Evolutionary conservation across 176 grass and related monocot species (phyloP), one percentile per base, ranked within the genome.

Genomic region (Neostapfia colusana): DNA sequence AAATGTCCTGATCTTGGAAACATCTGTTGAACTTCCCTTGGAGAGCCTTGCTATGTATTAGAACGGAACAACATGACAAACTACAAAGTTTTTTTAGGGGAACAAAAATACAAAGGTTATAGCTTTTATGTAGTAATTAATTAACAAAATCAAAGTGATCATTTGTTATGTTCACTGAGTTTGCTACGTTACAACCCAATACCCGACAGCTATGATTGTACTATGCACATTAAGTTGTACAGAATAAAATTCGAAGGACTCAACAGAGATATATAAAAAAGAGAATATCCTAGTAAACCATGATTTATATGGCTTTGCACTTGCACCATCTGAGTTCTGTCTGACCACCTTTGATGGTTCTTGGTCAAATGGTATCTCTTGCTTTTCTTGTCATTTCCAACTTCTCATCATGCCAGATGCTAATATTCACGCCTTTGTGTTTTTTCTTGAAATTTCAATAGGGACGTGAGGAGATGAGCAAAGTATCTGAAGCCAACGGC

Each of bases 311-410:
- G 69, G 75, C 61, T 1, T 27, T 15, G 71, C 61, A 53, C 12
- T 12, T 17, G 41, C 74, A 5, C 26, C 42, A 53, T 62, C 4
- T 41, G 61, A 36, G 14, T 56, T 40, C 74, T 65, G 2, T 40
- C 18, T 43, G 4, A 35, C 7, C 50, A 44, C 53, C 49, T 54
- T 25, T 50, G 10, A 23, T 12, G 65, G 74, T 66, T 39, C 68
- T 63, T 74, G 51, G 35, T 69, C 85, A 83, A 73, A 87, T 79
- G 85, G 85, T 79, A 83, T 61, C 23, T 87, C 45, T 6, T 40
- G 20, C 51, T 61, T 50, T 27, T 56, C 45, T 41, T 66, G 42
- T 66, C 3, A 21, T 83, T 49, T 57, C 45, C 63, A 68, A 4
- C 45, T 63, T 75, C 66, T 82, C 63, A 10, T 23, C 45, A 11